Base-by-base conservation (phyloP, 1,139 yeast species). In the Kurtzmaniella quercitrusa region DNA sequence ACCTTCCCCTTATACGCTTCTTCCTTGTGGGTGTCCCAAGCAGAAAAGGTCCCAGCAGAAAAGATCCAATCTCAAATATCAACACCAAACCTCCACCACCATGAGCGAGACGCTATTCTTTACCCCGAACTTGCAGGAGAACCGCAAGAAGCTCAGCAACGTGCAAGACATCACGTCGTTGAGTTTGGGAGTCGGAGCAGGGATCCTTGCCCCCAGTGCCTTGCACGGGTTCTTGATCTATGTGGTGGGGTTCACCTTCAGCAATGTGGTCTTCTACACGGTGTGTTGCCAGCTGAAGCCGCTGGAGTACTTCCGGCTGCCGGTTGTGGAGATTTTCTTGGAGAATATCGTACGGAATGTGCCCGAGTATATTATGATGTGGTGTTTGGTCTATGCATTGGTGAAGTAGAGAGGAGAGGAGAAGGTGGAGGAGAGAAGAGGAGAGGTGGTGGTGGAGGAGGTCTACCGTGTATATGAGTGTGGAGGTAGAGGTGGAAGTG, bases 321-420 rank as follows among this genome's bases (percentile, higher is more conserved):
- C 90, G 0, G n/a, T 76, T 2, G 70, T 68, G 37, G 84, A 80
- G 45, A 63, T 88, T 0, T 74, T 82, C 48, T 43, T 82, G 3
- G 79, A 73, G 39, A 80, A 84, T 14, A 49, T 85, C 5, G 65
- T 78, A 15, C 66, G 82, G 34, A 82, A 82, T 46, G 56, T 85
- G 14, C 79, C 91, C 2, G 88, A 93, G 15, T 88, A 70, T 56
- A 70, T 85, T 23, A 83, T 88, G 83, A 81, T 85, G 72, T 88
- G 96, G 96, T 85, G 95, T 51, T 69, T 88, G 57, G 78, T 84
- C 39, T 83, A 79, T 63, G 94, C 93, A 0, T 65, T 88, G 52
- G 78, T 76, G 9, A 61, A 59, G 47, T 62, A 44, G 44, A 21
- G 23, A 8, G 7, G 23, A 8, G 8, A 21, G 23, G 8, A 8